Base-by-base conservation (phyloP, 257 asterid genomes). In the Verbena officinalis region DNA sequence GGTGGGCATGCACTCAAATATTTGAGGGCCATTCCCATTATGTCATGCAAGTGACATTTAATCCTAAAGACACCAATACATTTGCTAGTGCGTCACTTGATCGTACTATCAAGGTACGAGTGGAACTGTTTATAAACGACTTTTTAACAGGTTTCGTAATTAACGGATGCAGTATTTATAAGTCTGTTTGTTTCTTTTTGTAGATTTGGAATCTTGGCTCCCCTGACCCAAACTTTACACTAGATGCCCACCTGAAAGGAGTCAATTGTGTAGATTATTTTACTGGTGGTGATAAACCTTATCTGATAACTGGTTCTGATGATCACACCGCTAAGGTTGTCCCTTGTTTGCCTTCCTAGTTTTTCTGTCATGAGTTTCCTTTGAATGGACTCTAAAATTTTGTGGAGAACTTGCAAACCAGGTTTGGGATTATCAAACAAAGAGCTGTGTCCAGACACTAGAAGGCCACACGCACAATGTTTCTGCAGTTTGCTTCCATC, bases 141-240 rank as follows among this genome's bases (percentile, higher is more conserved):
- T 48, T 65, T 58, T 30, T 38, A 21, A 23, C 39, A 53, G 44
- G 15, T 36, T 36, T 48, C 56, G 44, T 13, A 22, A 13, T 45
- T 9, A 61, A 53, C 45, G 70, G 59, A 50, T 59, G 33, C 54
- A 34, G 24, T 19, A 20, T 30, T 57, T 56, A 45, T 46, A 34
- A 48, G 34, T 66, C 61, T 24, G 3, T 53, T 53, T 77, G n/a
- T 59, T 73, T 67, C 51, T 62, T 54, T 80, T 74, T 65, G 55
- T 69, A 94, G 99, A 88, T 94, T 62, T 94, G 99, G 97, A 94
- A 94, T 72, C 99, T 94, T 75, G 97, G 99, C 62, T 90, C 99
- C 65, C 98, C 99, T 60, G 99, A 94, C 68, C 98, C 97, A 42
- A 94, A 94, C 80, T 94, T 94, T 79, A 94, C 99, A 4, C 81